phyloP scores from a whole-genome alignment of 2,329 filamentous ascomycete genomes.

The Cladosporium phlei region DNA sequence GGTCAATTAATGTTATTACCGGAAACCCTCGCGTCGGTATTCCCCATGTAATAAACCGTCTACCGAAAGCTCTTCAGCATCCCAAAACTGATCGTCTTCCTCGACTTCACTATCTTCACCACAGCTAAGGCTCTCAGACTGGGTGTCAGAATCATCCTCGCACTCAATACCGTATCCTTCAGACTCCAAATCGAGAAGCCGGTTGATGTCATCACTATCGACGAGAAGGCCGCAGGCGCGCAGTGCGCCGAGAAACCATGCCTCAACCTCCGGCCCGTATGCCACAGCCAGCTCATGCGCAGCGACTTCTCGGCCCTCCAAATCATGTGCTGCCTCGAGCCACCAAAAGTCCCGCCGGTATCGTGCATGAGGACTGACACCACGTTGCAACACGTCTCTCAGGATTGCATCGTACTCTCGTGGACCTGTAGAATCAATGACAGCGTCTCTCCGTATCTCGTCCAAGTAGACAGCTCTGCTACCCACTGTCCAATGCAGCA shows the following conservation, averaged over 20 bases:
- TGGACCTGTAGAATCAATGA: background rate
- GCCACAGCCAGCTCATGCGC: background rate
- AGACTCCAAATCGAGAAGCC: background rate
- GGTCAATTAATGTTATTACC: no score
- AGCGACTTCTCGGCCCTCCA: background rate
- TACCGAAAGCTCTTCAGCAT: slow-evolving; percentile 1
- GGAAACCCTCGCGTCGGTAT: no score
- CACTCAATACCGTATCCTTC: background rate
- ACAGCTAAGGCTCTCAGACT: no score
- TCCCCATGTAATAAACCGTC: no score
- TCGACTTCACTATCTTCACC: no score
- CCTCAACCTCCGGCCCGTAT: background rate
- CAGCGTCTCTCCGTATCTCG: background rate
- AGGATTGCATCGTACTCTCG: background rate
- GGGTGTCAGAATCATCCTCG: background rate
- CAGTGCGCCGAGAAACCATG: background rate
- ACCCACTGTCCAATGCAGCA: background rate
- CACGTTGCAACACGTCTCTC: background rate
- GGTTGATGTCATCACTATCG: background rate
- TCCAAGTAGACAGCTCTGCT: background rate
- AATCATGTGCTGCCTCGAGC: background rate
- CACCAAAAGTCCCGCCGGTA: background rate
- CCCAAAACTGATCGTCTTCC: background rate
- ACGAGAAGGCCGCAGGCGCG: background rate
- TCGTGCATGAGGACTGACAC: background rate